These are phyloP conservation scores for Tritrichomonas foetus DNA, from an alignment of 208 protist genomes.

Conservation along the genomic window DNA sequence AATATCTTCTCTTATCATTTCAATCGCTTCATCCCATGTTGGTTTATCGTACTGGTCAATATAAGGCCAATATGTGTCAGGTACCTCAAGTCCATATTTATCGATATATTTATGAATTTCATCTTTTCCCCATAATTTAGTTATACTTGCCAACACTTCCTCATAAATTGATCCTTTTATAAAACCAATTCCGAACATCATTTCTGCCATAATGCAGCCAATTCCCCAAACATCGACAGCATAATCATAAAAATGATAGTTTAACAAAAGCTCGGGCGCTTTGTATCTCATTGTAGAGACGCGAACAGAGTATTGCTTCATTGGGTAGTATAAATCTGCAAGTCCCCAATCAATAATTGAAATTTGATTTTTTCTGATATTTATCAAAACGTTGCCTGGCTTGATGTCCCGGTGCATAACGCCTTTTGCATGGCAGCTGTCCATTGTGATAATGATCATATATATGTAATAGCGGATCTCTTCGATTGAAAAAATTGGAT, in stretches of 20 bases:
- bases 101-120: not conserved
- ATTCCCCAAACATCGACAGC: slow-evolving; percentile 96
- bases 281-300: slow-evolving; percentile 98
- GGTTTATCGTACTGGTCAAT: not conserved
- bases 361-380: slow-evolving; percentile 79
- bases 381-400: slow-evolving; percentile 98
- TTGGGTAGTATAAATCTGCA: slow-evolving; percentile 96
- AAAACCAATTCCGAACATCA: slow-evolving; percentile 79
- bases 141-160: not conserved
- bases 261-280: slow-evolving; percentile 89
- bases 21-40: not conserved
- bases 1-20: not conserved
- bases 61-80: not conserved
- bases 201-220: slow-evolving; percentile 94
- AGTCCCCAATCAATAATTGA: slow-evolving; percentile 85
- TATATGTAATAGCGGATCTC: not conserved
- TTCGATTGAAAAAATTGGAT: not conserved
- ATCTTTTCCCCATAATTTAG: not conserved
- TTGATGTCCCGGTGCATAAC: slow-evolving; percentile 61
- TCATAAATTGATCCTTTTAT: not conserved
- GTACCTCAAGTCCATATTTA: not conserved
- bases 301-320: slow-evolving; percentile 88
- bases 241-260: slow-evolving; percentile 96
- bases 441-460: not conserved
- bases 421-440: not conserved